phyloP scores from a whole-genome alignment of 352 stramenopile species.

The Bremia lactucae region DNA sequence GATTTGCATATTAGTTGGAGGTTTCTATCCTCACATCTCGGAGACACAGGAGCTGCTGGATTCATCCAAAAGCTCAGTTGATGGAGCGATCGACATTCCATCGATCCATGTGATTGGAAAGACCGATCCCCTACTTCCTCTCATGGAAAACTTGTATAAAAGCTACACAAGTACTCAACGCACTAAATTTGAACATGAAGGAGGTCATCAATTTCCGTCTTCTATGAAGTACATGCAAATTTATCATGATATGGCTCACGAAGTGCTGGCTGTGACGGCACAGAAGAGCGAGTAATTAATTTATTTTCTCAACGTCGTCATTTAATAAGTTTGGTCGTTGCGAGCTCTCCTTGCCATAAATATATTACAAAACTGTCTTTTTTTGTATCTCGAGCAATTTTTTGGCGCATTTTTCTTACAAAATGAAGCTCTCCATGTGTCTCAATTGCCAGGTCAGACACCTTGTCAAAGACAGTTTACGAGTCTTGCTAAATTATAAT shows the following conservation, averaged over 20 bases:
- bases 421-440: too few species aligned
- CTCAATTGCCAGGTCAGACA: too few species aligned
- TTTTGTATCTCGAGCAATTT: too few species aligned
- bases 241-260: conserved; percentile 38
- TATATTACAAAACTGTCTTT: too few species aligned
- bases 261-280: conserved; percentile 27
- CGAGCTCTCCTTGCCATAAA: not conserved
- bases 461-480: too few species aligned
- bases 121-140: conserved; percentile 29
- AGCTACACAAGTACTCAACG: conserved; percentile 27
- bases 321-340: too few species aligned
- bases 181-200: conserved; percentile 50
- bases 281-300: not conserved
- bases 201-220: conserved; percentile 72
- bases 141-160: conserved; percentile 40
- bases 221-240: conserved; percentile 28
- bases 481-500: too few species aligned
- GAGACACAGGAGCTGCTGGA: conserved; percentile 48
- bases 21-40: conserved; percentile 36
- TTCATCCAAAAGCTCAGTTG: conserved; percentile 15
- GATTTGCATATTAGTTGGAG: conserved; percentile 47
- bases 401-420: too few species aligned
- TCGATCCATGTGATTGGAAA: conserved; percentile 62
- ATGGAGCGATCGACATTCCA: conserved; percentile 36
- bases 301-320: not conserved